These are phyloP conservation scores for Prunus kanzakura DNA, from an alignment of 306 rosid genomes.

Conservation along the genomic window DNA sequence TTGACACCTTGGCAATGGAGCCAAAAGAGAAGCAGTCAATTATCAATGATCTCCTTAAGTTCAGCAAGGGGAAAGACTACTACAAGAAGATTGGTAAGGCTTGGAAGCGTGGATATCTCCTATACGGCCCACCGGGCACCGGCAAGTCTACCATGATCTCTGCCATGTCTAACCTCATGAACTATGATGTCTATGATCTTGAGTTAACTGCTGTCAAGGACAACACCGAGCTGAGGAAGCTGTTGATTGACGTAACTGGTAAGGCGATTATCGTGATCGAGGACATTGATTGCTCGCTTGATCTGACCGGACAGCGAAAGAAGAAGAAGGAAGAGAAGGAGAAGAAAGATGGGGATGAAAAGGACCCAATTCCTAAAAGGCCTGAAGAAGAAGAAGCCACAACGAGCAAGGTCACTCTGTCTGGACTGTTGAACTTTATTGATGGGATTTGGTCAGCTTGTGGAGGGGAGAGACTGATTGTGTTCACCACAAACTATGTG, in stretches of 20 bases:
- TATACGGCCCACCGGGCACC: slow-evolving; percentile 67
- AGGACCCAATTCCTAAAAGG: slow-evolving; percentile 18
- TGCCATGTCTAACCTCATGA: slow-evolving; percentile 61
- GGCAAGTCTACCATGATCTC: slow-evolving; percentile 67
- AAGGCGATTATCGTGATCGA: slow-evolving; percentile 55
- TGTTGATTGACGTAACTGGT: slow-evolving; percentile 43
- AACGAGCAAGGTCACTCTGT: slow-evolving; percentile 50
- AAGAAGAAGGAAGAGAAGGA: slow-evolving; percentile 24
- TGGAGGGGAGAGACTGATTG: slow-evolving; percentile 62
- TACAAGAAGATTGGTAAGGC: slow-evolving; percentile 61
- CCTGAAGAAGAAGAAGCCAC: slow-evolving; percentile 22
- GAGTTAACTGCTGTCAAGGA: slow-evolving; percentile 53
- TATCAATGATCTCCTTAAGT: slow-evolving; percentile 38
- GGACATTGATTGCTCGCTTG: slow-evolving; percentile 72
- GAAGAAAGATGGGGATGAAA: slow-evolving; percentile 4
- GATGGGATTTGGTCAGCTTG: slow-evolving; percentile 82
- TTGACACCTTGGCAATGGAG: slow-evolving; percentile 55
- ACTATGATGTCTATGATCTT: slow-evolving; percentile 63
- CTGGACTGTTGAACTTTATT: slow-evolving; percentile 60
- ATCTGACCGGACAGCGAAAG: slow-evolving; percentile 61
- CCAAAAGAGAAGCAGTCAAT: slow-evolving; percentile 41
- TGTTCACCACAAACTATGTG: slow-evolving; percentile 54
- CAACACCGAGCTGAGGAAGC: slow-evolving; percentile 43
- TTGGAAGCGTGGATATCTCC: slow-evolving; percentile 64
- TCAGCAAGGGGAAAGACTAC: slow-evolving; percentile 46